Conservation (phyloP, 805 yeast genomes). For the Ogataea kodamae region DNA sequence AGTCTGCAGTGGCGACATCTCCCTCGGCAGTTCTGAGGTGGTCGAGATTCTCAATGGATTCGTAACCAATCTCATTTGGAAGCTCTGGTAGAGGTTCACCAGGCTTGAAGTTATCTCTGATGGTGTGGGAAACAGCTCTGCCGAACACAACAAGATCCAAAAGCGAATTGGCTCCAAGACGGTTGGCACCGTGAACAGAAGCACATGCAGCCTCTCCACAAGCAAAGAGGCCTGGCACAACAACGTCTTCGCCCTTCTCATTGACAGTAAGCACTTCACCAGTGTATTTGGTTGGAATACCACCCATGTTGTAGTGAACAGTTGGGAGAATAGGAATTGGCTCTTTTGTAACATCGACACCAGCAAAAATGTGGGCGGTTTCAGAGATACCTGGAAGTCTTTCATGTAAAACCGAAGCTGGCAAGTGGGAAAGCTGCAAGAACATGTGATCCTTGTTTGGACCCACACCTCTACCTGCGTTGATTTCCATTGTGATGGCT, state of each 20-base stretch:
- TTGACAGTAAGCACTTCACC: constrained; percentile 89
- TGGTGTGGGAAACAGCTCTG: constrained; percentile 94
- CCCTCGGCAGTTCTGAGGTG: constrained; percentile 83
- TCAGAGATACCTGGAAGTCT: constrained; percentile 99
- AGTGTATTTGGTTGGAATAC: constrained; percentile 96
- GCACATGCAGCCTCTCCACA: constrained; percentile 99
- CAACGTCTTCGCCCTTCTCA: constrained; percentile 82
- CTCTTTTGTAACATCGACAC: constrained; percentile 98
- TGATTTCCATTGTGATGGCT: constrained; percentile 97
- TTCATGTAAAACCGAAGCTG: constrained; percentile 86
- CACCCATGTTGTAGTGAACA: constrained; percentile 99
- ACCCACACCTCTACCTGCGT: constrained; percentile 99
- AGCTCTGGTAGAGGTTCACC: constrained; percentile 81
- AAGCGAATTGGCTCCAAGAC: constrained; percentile 97
- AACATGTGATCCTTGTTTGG: constrained; percentile 91
- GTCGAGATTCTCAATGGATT: constrained; percentile 88
- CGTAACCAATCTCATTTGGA: constrained; percentile 83
- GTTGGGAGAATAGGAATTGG: constrained; percentile 98
- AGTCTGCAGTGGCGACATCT: constrained; percentile 75
- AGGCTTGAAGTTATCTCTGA: constrained; percentile 80
- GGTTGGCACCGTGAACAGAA: constrained; percentile 98
- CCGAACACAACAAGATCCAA: constrained; percentile 97
- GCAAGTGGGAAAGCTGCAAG: constrained; percentile 91
- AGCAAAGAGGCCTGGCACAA: constrained; percentile 90
- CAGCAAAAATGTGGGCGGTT: constrained; percentile 97